A percentile compares a stretch with the other conserved stretches of the same genome.
Evolutionary conservation across 257 asterid species (phyloP).

Genomic region (Penstemon newberryi): DNA sequence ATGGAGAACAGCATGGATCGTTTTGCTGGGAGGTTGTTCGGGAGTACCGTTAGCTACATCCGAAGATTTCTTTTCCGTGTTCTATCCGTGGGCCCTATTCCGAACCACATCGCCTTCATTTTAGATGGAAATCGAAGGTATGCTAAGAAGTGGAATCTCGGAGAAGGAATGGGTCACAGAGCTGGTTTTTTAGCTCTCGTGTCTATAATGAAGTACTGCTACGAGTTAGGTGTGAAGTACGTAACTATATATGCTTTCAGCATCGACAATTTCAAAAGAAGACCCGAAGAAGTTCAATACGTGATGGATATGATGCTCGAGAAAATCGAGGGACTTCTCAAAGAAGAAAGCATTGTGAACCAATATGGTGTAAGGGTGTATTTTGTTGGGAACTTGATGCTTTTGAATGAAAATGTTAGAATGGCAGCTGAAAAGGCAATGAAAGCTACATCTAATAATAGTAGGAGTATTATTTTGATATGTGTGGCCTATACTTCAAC

Average conservation of each 20-base stretch:
- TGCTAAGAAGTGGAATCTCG: conserved; percentile 51
- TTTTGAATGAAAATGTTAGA: conserved; percentile 48
- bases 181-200: conserved; percentile 68
- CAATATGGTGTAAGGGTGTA: conserved; percentile 64
- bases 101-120: conserved; percentile 69
- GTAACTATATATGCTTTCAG: conserved; percentile 69
- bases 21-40: conserved; percentile 39
- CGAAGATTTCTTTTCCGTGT: conserved; percentile 46
- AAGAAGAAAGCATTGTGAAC: conserved; percentile 51
- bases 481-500: conserved; percentile 77
- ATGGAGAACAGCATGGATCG: conserved; percentile 32
- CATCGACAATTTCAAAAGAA: conserved; percentile 79
- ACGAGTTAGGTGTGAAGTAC: conserved; percentile 60
- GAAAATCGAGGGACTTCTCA: conserved; percentile 68
- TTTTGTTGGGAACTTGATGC: conserved; percentile 66
- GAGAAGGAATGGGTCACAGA: conserved; percentile 61
- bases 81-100: conserved; percentile 64
- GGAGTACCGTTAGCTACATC: conserved; percentile 38
- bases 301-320: conserved; percentile 76
- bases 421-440: conserved; percentile 65
- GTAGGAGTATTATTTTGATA: conserved; percentile 39
- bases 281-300: conserved; percentile 56
- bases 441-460: conserved; percentile 56
- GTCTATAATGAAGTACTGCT: conserved; percentile 67
- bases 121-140: conserved; percentile 79